Conservation (phyloP, 164 flowering plant species). For the Tetrastigma voinierianum region DNA sequence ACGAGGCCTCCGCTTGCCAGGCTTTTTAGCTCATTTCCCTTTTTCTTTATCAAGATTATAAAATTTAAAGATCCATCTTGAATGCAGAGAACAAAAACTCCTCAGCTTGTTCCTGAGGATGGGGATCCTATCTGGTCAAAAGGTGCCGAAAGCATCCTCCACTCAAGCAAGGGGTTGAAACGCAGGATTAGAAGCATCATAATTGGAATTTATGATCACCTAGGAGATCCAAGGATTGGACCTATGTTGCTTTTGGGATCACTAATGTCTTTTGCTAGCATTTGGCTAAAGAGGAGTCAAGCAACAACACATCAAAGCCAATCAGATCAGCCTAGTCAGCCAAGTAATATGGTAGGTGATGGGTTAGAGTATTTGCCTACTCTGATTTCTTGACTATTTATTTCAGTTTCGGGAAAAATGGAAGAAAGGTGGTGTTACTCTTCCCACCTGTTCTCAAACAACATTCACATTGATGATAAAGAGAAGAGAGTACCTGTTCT, state of each 20-base stretch:
- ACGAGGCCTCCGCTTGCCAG: too few species aligned
- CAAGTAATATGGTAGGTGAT: slow-evolving; percentile 28
- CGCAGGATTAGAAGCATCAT: slow-evolving; percentile 32
- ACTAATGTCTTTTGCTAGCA: slow-evolving; percentile 59
- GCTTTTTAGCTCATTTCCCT: too few species aligned
- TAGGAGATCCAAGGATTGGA: slow-evolving; percentile 83
- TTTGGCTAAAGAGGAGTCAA: slow-evolving; percentile 60
- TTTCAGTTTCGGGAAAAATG: too few species aligned
- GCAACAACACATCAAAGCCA: slow-evolving; percentile 28
- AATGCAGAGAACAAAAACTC: slow-evolving; percentile 64
- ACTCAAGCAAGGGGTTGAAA: slow-evolving; percentile 47
- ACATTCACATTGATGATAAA: too few species aligned
- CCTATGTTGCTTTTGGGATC: slow-evolving; percentile 75
- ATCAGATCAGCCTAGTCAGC: slow-evolving; percentile 23
- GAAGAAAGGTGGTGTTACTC: too few species aligned
- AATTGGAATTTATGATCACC: slow-evolving; percentile 27
- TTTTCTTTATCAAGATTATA: too few species aligned
- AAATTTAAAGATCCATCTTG: background rate
- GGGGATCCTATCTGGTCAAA: slow-evolving; percentile 54
- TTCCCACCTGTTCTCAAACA: too few species aligned
- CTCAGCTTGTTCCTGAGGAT: slow-evolving; percentile 81
- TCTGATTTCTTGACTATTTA: too few species aligned
- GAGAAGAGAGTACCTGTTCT: too few species aligned
- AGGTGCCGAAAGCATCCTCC: slow-evolving; percentile 43
- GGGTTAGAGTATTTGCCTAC: background rate